Evolutionary conservation across 148 eudicot genomes (phyloP), one percentile per base, ranked within the genome.

Genomic region (Vaccinium corymbosum): DNA sequence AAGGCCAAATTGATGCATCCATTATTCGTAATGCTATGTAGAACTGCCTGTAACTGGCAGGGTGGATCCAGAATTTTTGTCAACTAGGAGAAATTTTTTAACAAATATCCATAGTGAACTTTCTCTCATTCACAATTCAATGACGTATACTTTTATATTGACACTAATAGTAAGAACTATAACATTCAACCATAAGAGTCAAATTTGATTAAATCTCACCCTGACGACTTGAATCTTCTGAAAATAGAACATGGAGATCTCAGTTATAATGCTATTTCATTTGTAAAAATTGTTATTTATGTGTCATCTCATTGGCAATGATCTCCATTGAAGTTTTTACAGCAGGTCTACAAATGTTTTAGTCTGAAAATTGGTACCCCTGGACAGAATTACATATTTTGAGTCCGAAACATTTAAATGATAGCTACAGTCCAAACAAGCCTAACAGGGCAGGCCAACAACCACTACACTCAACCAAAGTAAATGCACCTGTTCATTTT

Each of bases 21-120:
- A 80, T 61, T 61, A 56, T 42, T 6, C n/a, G 53, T 22, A 59
- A 80, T 20, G 46, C n/a, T 59, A n/a, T 42, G 55, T 80, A 42
- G n/a, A 80, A 80, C 20, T 59, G 51, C 52, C 42, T 80, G 73
- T 61, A 61, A 61, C 12, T 61, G 66, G 25, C 66, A 61, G 66
- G 10, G 66, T 61, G 66, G 66, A 61, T 61, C 25, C 4, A 61
- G 27, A 61, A 20, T 12, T 61, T 61, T 20, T 61, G 66, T 20
- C 66, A 61, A 20, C 25, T 61, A 7, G 66, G 3, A 9, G 66
- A 9, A 61, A 7, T 20, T 61, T 61, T n/a, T 17, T 61, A 20
- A 2, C 11, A 20, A 61, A 20, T 61, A 5, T 61, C 10, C 66
- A 61, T 6, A 19, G 66, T 19, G 6, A 61, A 61, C 66, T 61